Percentiles rank a stretch among this genome's conserved stretches.
phyloP scores from a whole-genome alignment of 805 yeast species.

The Zygoascus flipseniorum region DNA sequence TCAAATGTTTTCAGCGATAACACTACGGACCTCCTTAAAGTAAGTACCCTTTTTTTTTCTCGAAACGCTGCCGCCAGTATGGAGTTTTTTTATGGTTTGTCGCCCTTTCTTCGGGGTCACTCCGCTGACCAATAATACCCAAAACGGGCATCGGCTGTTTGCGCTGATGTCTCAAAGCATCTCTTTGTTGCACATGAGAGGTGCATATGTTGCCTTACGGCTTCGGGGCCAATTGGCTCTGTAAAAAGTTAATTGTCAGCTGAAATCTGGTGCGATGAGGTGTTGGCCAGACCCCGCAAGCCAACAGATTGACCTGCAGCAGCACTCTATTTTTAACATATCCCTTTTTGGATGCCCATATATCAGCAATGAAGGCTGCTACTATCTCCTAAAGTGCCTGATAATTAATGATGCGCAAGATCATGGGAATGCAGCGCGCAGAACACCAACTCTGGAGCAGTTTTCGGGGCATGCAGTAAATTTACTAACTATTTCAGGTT shows the following conservation, averaged over 20 bases:
- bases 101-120: too few relatives aligned
- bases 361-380: too few relatives aligned
- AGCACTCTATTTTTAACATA: too few relatives aligned
- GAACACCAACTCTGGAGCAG: too few relatives aligned
- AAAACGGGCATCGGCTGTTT: neutral
- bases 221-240: neutral
- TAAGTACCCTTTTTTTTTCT: constrained; percentile 1
- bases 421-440: too few relatives aligned
- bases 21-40: constrained; percentile 63
- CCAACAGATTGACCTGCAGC: too few relatives aligned
- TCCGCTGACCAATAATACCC: neutral
- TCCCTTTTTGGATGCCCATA: too few relatives aligned
- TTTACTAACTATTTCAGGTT: constrained; percentile 30
- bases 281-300: too few relatives aligned
- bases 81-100: too few relatives aligned
- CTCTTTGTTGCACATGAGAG: neutral
- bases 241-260: neutral
- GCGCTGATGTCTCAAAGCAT: neutral
- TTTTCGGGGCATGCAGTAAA: neutral
- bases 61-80: neutral
- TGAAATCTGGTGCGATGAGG: too few relatives aligned
- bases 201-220: neutral
- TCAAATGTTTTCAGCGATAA: constrained; percentile 81
- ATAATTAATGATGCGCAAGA: too few relatives aligned
- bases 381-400: too few relatives aligned